Evolutionary conservation across 176 grass and related monocot species (phyloP).

Genomic region (Carex cristatella): DNA sequence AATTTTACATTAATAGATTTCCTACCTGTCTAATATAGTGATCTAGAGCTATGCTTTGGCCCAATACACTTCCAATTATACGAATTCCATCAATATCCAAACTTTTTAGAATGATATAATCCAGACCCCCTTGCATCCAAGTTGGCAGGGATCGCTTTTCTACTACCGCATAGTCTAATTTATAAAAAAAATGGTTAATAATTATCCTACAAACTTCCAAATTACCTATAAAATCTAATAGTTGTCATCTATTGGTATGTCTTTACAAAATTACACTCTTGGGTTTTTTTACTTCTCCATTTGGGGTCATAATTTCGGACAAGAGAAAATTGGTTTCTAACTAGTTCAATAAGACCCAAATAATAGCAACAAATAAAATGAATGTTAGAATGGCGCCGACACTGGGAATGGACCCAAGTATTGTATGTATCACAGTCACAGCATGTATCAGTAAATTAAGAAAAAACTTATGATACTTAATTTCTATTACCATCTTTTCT

Average conservation of each 20-base stretch:
- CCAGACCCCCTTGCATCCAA: slow-evolving; percentile 92
- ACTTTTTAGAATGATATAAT: slow-evolving; percentile 85
- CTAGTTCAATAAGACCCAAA: not conserved
- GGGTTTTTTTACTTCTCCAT: not conserved
- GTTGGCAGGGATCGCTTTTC: slow-evolving; percentile 61
- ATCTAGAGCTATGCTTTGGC: slow-evolving; percentile 95
- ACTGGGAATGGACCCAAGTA: not conserved
- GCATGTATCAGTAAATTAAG: not conserved
- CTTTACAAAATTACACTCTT: not conserved
- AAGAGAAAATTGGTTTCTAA: not conserved
- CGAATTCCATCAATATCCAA: slow-evolving; percentile 79
- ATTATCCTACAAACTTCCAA: not conserved
- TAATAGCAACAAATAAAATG: not conserved
- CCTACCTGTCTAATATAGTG: slow-evolving; percentile 83
- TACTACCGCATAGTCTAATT: slow-evolving; percentile 83
- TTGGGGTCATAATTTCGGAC: not conserved
- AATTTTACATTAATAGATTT: not conserved
- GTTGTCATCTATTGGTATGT: not conserved
- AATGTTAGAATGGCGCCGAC: not conserved
- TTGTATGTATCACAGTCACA: not conserved
- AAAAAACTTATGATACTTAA: not conserved
- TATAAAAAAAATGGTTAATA: slow-evolving; percentile 13
- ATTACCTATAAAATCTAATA: not conserved
- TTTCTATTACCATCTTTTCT: slow-evolving; percentile 72
- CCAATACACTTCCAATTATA: slow-evolving; percentile 80